Evolutionary conservation across 441 rosid species (phyloP), one percentile per base, ranked within the genome.

Genomic region (Erodium texanum): DNA sequence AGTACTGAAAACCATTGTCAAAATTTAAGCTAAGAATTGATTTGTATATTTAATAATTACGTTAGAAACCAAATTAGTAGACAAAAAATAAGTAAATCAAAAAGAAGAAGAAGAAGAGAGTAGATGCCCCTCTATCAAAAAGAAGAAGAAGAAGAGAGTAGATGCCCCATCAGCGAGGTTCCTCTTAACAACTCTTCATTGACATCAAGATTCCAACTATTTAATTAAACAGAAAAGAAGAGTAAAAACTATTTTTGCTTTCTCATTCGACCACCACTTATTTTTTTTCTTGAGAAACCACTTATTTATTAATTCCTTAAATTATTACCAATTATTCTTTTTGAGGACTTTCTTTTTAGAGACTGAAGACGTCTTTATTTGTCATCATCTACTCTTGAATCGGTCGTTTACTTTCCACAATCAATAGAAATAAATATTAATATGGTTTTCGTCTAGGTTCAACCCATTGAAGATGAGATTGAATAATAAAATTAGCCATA

Each of bases 391-490:
- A 24, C 70, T 6, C 63, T 68, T 64, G 41, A 70, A 65, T 14
- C 38, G 70, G 72, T 62, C 62, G 41, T n/a, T 5, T 18, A 3
- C 66, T 56, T 65, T 59, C 58, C 50, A 8, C 15, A 24, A 12
- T 34, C 3, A 8, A 34, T n/a, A n/a, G n/a, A n/a, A n/a, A n/a
- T n/a, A n/a, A n/a, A n/a, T n/a, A 32, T 32, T 32, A 32, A 2
- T 0, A 34, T 34, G 65, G 19, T 19, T 1, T 15, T 22, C 45
- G 72, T 72, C 76, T 69, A 75, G 66, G 66, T 78, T 75, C 81
- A 75, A 58, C 15, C 64, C 61, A 74, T 64, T 41, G 11, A 66
- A n/a, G 58, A 61, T 22, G 48, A n/a, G n/a, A n/a, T n/a, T n/a
- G n/a, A n/a, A n/a, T n/a, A n/a, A n/a, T n/a, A n/a, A n/a, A n/a